Conservation (phyloP, 2,329 filamentous ascomycete species). For the Fusarium transvaalense region DNA sequence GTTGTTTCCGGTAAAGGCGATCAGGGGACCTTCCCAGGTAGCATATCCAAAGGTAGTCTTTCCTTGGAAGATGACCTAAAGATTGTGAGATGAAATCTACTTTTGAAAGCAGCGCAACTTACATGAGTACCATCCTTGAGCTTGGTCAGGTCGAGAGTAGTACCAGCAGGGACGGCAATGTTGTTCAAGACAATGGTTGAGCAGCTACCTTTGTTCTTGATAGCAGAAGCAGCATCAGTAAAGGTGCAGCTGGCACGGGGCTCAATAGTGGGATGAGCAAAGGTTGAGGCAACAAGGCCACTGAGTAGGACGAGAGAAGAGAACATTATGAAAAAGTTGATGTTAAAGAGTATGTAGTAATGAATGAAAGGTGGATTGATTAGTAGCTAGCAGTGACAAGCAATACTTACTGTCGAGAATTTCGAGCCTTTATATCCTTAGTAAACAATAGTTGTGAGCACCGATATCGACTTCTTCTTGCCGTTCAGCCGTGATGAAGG, state of each 20-base stretch:
- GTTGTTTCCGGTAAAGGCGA: constrained; percentile 69
- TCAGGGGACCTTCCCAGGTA: constrained; percentile 74
- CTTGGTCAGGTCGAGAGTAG: constrained; percentile 69
- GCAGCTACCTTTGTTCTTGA: constrained; percentile 63
- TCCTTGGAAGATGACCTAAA: constrained; percentile 69
- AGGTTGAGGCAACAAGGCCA: constrained; percentile 45
- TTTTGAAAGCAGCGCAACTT: rapidly evolving
- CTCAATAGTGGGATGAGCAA: constrained; percentile 44
- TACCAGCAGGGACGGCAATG: constrained; percentile 68
- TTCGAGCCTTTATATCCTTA: neutral
- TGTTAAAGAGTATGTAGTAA: neutral
- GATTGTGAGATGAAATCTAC: neutral
- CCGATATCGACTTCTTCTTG: neutral
- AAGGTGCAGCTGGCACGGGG: constrained; percentile 63
- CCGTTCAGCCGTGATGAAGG: constrained; percentile 25
- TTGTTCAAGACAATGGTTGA: constrained; percentile 65
- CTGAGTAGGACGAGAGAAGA: constrained; percentile 46
- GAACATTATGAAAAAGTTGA: constrained; percentile 20
- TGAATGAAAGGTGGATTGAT: constrained; percentile 6
- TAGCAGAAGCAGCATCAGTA: constrained; percentile 62
- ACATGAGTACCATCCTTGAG: constrained; percentile 62
- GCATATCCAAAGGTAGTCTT: constrained; percentile 76
- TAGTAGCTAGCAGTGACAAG: neutral
- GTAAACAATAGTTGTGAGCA: too few relatives aligned
- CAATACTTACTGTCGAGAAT: neutral